A percentile compares a stretch with the other conserved stretches of the same genome.
These are phyloP conservation scores for Botryosphaeria dothidea DNA, from an alignment of 2,329 filamentous ascomycete species.

Conservation along the genomic window DNA sequence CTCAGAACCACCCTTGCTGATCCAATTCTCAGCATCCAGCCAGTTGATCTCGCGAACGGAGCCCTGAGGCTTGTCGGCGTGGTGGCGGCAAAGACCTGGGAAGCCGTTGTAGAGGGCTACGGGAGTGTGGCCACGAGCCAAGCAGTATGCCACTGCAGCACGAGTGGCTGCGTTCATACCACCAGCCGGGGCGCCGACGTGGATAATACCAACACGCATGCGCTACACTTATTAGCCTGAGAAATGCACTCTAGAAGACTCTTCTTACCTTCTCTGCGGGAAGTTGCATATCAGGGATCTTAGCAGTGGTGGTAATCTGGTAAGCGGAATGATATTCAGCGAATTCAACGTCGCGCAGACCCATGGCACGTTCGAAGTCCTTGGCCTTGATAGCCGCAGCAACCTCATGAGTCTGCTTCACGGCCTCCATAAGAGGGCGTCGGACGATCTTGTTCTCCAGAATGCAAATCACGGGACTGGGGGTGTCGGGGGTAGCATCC, in stretches of 20 bases:
- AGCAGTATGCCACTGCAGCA: constrained; percentile 88
- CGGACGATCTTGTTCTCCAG: constrained; percentile 97
- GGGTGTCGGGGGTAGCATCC: constrained; percentile 83
- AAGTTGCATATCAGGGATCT: constrained; percentile 68
- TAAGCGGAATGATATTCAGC: constrained; percentile 89
- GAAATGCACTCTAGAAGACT: background rate
- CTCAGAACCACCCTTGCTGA: constrained; percentile 93
- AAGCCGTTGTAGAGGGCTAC: constrained; percentile 96
- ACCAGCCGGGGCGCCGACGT: constrained; percentile 93
- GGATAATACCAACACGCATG: constrained; percentile 93
- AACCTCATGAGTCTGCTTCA: constrained; percentile 81
- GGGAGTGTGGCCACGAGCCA: constrained; percentile 88
- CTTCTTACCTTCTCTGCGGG: constrained; percentile 65
- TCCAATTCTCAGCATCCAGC: constrained; percentile 94
- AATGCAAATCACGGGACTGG: constrained; percentile 93
- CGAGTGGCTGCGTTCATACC: constrained; percentile 98
- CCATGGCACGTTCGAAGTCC: constrained; percentile 86
- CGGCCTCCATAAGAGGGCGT: constrained; percentile 85
- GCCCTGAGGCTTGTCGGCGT: constrained; percentile 77
- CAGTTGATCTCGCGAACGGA: constrained; percentile 85
- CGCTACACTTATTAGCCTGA: constrained; percentile 50
- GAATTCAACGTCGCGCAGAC: constrained; percentile 88
- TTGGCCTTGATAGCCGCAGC: constrained; percentile 78
- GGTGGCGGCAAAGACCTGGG: constrained; percentile 87
- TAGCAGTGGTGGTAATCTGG: constrained; percentile 83